phyloP scores from a whole-genome alignment of 179 eudicot species.

The Patellifolia procumbens region DNA sequence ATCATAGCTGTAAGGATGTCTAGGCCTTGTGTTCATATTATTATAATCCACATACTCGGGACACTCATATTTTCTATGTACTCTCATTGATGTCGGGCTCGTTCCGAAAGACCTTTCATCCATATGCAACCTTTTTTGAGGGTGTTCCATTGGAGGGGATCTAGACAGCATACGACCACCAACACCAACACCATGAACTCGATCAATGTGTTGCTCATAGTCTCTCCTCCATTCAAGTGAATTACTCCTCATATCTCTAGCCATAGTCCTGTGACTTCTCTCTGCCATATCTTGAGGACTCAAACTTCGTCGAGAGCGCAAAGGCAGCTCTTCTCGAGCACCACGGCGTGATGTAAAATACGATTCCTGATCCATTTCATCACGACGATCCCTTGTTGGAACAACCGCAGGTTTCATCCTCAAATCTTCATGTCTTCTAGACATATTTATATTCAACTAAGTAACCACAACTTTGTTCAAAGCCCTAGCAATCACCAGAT shows the following conservation, averaged over 20 bases:
- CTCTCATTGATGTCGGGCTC: constrained; percentile 23
- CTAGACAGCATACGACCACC: constrained; percentile 34
- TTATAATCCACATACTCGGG: constrained; percentile 30
- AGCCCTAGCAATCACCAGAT: constrained; percentile 6
- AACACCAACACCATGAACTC: constrained; percentile 14
- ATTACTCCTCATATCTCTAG: constrained; percentile 24
- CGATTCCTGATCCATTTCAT: constrained; percentile 17
- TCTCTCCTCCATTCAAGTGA: constrained; percentile 32
- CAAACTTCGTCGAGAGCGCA: constrained; percentile 32
- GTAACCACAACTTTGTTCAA: background rate
- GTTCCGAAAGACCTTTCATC: constrained; percentile 27
- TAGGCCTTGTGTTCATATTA: constrained; percentile 24
- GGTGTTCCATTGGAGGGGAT: constrained; percentile 28
- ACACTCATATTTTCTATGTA: constrained; percentile 23
- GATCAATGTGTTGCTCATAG: constrained; percentile 27
- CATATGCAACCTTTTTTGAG: constrained; percentile 20
- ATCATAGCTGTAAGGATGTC: constrained; percentile 19
- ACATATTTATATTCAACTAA: constrained; percentile 5
- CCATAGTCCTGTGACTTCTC: constrained; percentile 12
- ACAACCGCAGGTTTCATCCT: constrained; percentile 19
- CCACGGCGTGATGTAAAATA: constrained; percentile 23
- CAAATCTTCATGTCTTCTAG: constrained; percentile 32
- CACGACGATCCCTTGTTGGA: constrained; percentile 24
- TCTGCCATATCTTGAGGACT: constrained; percentile 31
- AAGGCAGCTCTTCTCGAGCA: constrained; percentile 13